A percentile compares a stretch with the other conserved stretches of the same genome.
phyloP scores from a whole-genome alignment of 371 early-diverging fungal genomes.

The Mucor circinelloides region DNA sequence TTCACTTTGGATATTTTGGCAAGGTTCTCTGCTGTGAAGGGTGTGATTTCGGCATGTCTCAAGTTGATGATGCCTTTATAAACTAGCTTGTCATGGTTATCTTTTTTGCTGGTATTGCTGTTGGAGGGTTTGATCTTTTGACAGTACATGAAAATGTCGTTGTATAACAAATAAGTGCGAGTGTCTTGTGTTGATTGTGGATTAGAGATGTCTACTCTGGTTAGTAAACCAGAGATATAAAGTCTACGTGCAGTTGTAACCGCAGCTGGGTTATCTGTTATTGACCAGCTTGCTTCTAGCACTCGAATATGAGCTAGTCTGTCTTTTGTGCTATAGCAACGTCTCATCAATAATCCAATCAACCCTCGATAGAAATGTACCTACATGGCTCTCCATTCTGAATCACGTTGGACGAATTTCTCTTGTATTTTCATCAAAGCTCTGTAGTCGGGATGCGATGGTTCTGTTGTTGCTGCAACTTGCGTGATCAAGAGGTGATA shows the following conservation, averaged over 20 bases:
- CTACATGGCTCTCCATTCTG: slow-evolving; percentile 14
- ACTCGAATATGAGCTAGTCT: slow-evolving; percentile 20
- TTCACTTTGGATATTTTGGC: slow-evolving; percentile 14
- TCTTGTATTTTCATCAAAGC: slow-evolving; percentile 2
- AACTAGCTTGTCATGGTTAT: background rate
- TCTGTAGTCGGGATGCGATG: slow-evolving; percentile 22
- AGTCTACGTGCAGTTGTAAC: slow-evolving; percentile 20
- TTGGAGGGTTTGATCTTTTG: slow-evolving; percentile 15
- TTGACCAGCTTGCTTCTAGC: slow-evolving; percentile 11
- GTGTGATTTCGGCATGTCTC: slow-evolving; percentile 14
- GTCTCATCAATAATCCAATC: background rate
- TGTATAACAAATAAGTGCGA: slow-evolving; percentile 23
- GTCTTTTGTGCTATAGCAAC: slow-evolving; percentile 18
- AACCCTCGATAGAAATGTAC: background rate
- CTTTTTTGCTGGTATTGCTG: background rate
- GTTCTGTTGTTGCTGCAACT: slow-evolving; percentile 14
- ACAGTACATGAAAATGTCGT: slow-evolving; percentile 17
- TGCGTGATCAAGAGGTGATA: slow-evolving; percentile 7
- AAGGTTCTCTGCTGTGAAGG: slow-evolving; percentile 5
- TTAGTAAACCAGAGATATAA: slow-evolving; percentile 8
- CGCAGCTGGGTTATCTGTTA: slow-evolving; percentile 17
- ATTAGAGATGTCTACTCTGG: slow-evolving; percentile 12
- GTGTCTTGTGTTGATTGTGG: slow-evolving; percentile 17
- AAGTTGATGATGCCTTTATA: slow-evolving; percentile 24
- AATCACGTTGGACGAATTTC: slow-evolving; percentile 11